Evolutionary conservation across 2,329 filamentous ascomycete species (phyloP).

Genomic region (Parastagonospora nodorum): DNA sequence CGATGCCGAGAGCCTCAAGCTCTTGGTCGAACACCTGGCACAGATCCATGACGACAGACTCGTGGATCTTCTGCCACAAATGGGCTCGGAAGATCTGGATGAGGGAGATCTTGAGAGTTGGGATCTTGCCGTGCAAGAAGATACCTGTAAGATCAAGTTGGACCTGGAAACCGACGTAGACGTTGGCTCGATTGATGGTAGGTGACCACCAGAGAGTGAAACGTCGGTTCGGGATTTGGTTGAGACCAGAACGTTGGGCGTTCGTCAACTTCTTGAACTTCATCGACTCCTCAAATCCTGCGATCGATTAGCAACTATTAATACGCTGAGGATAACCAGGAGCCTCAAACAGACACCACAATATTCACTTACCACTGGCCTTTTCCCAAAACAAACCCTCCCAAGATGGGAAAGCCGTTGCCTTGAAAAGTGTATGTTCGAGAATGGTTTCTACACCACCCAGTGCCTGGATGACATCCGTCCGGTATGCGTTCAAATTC

Average conservation of each 20-base stretch:
- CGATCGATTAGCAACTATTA: slow-evolving; percentile 4
- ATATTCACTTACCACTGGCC: slow-evolving; percentile 51
- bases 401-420: slow-evolving; percentile 95
- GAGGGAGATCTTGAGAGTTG: slow-evolving; percentile 94
- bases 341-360: background rate
- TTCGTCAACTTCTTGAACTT: slow-evolving; percentile 99
- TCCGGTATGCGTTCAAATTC: slow-evolving; percentile 95
- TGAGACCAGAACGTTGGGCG: slow-evolving; percentile 92
- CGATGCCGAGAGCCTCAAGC: slow-evolving; percentile 90
- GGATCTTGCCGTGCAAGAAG: slow-evolving; percentile 98
- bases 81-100: slow-evolving; percentile 99
- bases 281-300: slow-evolving; percentile 64
- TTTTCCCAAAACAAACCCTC: slow-evolving; percentile 93
- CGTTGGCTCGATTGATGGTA: slow-evolving; percentile 92
- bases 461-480: slow-evolving; percentile 93
- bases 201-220: slow-evolving; percentile 97
- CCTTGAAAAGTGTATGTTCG: slow-evolving; percentile 95
- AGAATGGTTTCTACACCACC: slow-evolving; percentile 98
- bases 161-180: slow-evolving; percentile 99
- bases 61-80: slow-evolving; percentile 99
- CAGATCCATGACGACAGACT: slow-evolving; percentile 97
- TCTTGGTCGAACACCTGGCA: slow-evolving; percentile 99
- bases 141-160: slow-evolving; percentile 97
- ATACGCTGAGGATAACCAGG: background rate
- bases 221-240: slow-evolving; percentile 97